phyloP scores from a whole-genome alignment of 768 basidiomycete genomes.

The Panus rudis region DNA sequence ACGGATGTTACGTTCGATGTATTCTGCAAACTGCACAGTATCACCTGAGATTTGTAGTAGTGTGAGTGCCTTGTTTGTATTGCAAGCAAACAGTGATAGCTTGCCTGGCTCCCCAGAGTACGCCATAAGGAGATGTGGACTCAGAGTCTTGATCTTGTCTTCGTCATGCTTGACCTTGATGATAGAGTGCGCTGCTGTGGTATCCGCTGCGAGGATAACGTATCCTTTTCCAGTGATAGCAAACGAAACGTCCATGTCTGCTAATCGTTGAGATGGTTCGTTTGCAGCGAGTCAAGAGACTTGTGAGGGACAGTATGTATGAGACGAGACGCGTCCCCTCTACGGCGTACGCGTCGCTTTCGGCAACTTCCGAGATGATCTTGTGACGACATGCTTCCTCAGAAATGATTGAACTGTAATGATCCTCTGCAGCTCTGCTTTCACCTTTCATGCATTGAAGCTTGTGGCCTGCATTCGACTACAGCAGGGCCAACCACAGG shows the following conservation, averaged over 20 bases:
- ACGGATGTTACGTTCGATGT: constrained; percentile 90
- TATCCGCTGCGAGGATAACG: constrained; percentile 88
- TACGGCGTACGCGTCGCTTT: constrained; percentile 13
- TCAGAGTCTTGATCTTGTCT: constrained; percentile 92
- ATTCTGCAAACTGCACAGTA: constrained; percentile 95
- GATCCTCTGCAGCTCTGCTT: too few relatives aligned
- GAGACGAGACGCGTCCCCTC: constrained; percentile 6
- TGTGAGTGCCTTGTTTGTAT: not conserved
- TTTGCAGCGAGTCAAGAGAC: too few relatives aligned
- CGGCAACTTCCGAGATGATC: constrained; percentile 6
- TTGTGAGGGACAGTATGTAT: not conserved
- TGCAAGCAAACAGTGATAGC: constrained; percentile 9
- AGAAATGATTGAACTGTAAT: too few relatives aligned
- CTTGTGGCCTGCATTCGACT: too few relatives aligned
- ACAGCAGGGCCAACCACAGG: too few relatives aligned
- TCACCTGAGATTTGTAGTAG: constrained; percentile 51
- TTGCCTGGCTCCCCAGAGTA: constrained; percentile 90
- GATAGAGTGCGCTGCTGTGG: constrained; percentile 82
- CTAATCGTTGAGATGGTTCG: too few relatives aligned
- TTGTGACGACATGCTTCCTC: constrained; percentile 2
- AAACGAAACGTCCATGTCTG: constrained; percentile 82
- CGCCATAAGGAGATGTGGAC: constrained; percentile 90
- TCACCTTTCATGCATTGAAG: too few relatives aligned
- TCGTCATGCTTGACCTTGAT: constrained; percentile 97
- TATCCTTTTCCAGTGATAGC: constrained; percentile 90